A percentile compares a stretch with the other conserved stretches of the same genome.
Conservation (phyloP, 2,329 filamentous ascomycete genomes). For the Apiospora rasikravindrae region DNA sequence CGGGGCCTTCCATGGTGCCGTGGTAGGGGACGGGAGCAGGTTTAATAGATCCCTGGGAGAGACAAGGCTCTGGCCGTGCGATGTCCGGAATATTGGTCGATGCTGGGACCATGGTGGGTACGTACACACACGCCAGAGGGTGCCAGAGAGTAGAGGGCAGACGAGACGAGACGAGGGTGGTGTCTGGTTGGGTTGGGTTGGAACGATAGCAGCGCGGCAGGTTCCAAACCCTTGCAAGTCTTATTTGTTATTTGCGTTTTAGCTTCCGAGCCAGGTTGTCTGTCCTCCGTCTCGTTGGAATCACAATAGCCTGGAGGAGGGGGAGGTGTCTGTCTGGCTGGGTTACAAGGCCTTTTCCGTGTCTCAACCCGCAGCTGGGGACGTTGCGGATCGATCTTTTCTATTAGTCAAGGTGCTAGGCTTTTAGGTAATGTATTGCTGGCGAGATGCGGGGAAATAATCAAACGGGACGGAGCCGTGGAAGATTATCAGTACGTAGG, state of each 20-base stretch:
- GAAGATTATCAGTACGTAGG: slow-evolving; percentile 9
- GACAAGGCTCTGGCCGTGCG: slow-evolving; percentile 26
- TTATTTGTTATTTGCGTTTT: slow-evolving; percentile 6
- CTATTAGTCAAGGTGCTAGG: slow-evolving; percentile 52
- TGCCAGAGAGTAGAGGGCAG: background rate
- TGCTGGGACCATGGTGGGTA: slow-evolving; percentile 31
- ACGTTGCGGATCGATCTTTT: slow-evolving; percentile 35
- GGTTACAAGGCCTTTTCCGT: background rate
- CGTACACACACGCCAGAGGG: background rate
- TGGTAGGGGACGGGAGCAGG: slow-evolving; percentile 28
- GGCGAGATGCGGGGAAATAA: slow-evolving; percentile 48
- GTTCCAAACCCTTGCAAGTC: background rate
- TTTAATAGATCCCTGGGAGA: slow-evolving; percentile 28
- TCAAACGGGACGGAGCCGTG: slow-evolving; percentile 28
- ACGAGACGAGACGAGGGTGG: slow-evolving; percentile 3
- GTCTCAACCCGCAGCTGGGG: slow-evolving; percentile 19
- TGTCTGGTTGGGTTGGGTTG: background rate
- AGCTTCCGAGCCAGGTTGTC: background rate
- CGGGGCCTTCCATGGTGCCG: slow-evolving; percentile 37
- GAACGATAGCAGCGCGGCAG: background rate
- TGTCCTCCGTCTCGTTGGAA: background rate
- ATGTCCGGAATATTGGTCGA: slow-evolving; percentile 27
- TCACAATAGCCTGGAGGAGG: background rate
- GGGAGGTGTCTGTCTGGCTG: background rate
- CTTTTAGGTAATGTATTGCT: slow-evolving; percentile 53